Evolutionary conservation across 805 yeast species (phyloP).

Genomic region (Nakazawaea pomicola): DNA sequence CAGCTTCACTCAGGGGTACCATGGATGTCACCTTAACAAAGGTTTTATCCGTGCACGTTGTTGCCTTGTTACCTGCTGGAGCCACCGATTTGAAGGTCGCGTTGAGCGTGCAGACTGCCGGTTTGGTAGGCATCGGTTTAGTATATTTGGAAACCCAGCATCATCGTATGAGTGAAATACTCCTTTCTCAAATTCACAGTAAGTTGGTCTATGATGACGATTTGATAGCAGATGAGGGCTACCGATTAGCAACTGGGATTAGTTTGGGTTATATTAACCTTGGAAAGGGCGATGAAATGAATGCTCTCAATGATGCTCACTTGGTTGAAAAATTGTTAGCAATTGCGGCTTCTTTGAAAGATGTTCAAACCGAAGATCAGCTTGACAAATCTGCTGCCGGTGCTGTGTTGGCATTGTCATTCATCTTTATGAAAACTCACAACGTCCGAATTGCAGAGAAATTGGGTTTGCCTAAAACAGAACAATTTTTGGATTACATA

Average conservation of each 20-base stretch:
- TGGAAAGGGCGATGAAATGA: constrained; percentile 64
- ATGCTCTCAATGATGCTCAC: constrained; percentile 56
- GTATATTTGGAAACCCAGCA: constrained; percentile 75
- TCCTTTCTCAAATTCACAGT: constrained; percentile 64
- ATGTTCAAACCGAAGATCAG: constrained; percentile 53
- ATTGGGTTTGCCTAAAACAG: constrained; percentile 54
- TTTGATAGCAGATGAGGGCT: constrained; percentile 66
- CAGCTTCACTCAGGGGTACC: constrained; percentile 79
- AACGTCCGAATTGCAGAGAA: constrained; percentile 56
- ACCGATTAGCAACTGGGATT: constrained; percentile 83
- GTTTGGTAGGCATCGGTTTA: constrained; percentile 84
- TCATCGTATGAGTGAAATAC: constrained; percentile 77
- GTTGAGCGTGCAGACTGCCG: constrained; percentile 83
- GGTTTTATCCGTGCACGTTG: constrained; percentile 88
- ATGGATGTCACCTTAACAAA: constrained; percentile 86
- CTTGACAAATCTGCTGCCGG: constrained; percentile 67
- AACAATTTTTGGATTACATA: constrained; percentile 57
- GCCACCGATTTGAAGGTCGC: constrained; percentile 86
- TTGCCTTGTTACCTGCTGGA: constrained; percentile 85
- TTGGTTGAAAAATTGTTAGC: constrained; percentile 56
- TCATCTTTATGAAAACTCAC: constrained; percentile 68
- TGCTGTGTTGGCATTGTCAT: constrained; percentile 67
- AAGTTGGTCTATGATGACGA: constrained; percentile 50
- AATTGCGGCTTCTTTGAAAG: constrained; percentile 55
- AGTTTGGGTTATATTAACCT: constrained; percentile 80